Conservation (phyloP, 2,329 filamentous ascomycete genomes). For the Colletotrichum kahawae region DNA sequence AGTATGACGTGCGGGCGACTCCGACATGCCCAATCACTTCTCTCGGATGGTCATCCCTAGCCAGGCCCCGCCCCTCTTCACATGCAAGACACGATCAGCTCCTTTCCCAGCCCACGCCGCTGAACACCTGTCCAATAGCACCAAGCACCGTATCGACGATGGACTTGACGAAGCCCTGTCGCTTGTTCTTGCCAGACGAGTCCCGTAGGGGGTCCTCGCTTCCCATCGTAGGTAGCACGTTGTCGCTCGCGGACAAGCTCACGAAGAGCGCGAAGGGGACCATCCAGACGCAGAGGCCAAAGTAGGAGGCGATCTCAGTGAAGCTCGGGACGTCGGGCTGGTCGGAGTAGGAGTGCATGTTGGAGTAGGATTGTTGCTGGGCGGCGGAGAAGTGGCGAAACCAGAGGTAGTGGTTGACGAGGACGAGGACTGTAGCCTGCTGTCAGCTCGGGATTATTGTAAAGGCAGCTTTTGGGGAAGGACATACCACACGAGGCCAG, state of each 20-base stretch:
- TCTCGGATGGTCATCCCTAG: not conserved
- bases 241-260: slow-evolving; percentile 90
- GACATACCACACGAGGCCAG: slow-evolving; percentile 77
- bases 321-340: slow-evolving; percentile 75
- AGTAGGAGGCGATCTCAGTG: slow-evolving; percentile 94
- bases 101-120: slow-evolving; percentile 20
- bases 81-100: not conserved
- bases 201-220: slow-evolving; percentile 64
- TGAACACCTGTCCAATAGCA: slow-evolving; percentile 50
- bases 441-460: not conserved
- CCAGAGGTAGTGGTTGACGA: slow-evolving; percentile 94
- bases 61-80: not conserved
- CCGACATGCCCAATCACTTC: not conserved
- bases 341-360: slow-evolving; percentile 67
- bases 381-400: slow-evolving; percentile 86
- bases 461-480: not conserved
- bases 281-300: slow-evolving; percentile 95
- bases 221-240: slow-evolving; percentile 91
- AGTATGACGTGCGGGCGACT: not conserved
- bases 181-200: slow-evolving; percentile 52
- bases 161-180: slow-evolving; percentile 71
- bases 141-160: slow-evolving; percentile 64
- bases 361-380: slow-evolving; percentile 61
- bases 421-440: slow-evolving; percentile 69
- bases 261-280: slow-evolving; percentile 96